Percentiles rank a stretch among this genome's conserved stretches.
These are phyloP conservation scores for Penicillium cinerascens DNA, from an alignment of 495 filamentous ascomycete species.

Conservation along the genomic window DNA sequence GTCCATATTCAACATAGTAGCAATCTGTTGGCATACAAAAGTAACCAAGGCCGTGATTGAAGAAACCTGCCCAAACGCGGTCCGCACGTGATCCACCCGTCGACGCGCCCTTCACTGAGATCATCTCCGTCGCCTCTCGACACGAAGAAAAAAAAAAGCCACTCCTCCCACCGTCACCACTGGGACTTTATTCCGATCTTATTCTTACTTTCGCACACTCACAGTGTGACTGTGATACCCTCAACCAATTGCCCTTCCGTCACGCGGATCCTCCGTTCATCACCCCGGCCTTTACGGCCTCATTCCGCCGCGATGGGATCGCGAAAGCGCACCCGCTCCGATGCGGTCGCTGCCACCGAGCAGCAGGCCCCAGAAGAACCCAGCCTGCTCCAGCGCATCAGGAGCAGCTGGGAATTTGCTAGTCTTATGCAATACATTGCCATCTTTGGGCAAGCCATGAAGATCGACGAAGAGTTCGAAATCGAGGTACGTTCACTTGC, in stretches of 20 bases:
- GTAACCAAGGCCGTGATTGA: not conserved
- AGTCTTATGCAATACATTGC: slow-evolving; percentile 90
- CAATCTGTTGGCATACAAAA: no score
- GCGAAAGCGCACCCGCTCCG: slow-evolving; percentile 71
- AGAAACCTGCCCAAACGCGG: slow-evolving; percentile 11
- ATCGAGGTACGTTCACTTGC: slow-evolving; percentile 64
- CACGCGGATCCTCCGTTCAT: slow-evolving; percentile 3
- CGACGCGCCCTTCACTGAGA: slow-evolving; percentile 38
- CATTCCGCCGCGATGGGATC: slow-evolving; percentile 45
- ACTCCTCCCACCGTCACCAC: not conserved
- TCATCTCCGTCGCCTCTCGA: slow-evolving; percentile 33
- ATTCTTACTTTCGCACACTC: slow-evolving; percentile 1
- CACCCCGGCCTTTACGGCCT: slow-evolving; percentile 25
- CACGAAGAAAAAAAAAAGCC: slow-evolving; percentile 19
- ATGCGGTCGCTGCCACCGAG: slow-evolving; percentile 53
- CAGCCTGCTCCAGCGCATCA: slow-evolving; percentile 61
- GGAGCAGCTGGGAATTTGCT: slow-evolving; percentile 94
- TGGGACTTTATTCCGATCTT: not conserved
- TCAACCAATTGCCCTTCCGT: not conserved
- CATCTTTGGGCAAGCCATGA: slow-evolving; percentile 82
- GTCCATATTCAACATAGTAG: not conserved
- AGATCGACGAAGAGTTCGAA: slow-evolving; percentile 79
- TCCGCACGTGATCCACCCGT: slow-evolving; percentile 34
- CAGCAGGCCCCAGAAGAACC: slow-evolving; percentile 46
- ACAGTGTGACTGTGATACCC: slow-evolving; percentile 2